Conservation (phyloP, 176 grass and related monocot species). For the Coix lacrymajobi region DNA sequence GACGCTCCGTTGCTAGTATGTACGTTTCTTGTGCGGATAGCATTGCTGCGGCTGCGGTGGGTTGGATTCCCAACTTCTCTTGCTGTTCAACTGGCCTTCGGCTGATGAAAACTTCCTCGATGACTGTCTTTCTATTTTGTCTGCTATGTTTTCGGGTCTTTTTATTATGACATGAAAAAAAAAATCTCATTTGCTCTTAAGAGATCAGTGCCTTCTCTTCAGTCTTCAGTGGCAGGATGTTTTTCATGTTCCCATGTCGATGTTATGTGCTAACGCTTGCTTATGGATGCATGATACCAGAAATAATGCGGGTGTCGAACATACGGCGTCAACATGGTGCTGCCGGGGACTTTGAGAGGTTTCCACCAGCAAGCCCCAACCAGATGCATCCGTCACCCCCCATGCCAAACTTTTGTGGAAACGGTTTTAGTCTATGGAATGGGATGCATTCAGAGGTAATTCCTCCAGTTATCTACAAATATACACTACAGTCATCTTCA, state of each 20-base stretch:
- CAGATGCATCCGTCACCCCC: conserved; percentile 57
- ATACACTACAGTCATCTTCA: conserved; percentile 8
- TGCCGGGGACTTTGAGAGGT: conserved; percentile 55
- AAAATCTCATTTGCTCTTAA: conserved; percentile 1
- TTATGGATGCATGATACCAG: conserved; percentile 39
- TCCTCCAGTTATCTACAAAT: neutral
- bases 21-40: neutral
- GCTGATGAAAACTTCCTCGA: neutral
- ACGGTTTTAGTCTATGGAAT: conserved; percentile 63
- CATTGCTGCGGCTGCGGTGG: conserved; percentile 19
- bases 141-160: neutral
- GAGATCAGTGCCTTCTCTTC: neutral
- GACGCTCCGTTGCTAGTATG: neutral
- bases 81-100: neutral
- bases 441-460: conserved; percentile 68
- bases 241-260: conserved; percentile 12
- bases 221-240: conserved; percentile 22
- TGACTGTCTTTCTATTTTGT: neutral
- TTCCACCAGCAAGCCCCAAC: conserved; percentile 53
- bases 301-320: conserved; percentile 76
- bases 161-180: conserved; percentile 19
- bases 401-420: conserved; percentile 61
- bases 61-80: neutral
- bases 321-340: conserved; percentile 46
- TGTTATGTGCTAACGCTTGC: conserved; percentile 26